A percentile compares a stretch with the other conserved stretches of the same genome.
Evolutionary conservation across 331 rosid species (phyloP).

Genomic region (Erythrophleum ivorense): DNA sequence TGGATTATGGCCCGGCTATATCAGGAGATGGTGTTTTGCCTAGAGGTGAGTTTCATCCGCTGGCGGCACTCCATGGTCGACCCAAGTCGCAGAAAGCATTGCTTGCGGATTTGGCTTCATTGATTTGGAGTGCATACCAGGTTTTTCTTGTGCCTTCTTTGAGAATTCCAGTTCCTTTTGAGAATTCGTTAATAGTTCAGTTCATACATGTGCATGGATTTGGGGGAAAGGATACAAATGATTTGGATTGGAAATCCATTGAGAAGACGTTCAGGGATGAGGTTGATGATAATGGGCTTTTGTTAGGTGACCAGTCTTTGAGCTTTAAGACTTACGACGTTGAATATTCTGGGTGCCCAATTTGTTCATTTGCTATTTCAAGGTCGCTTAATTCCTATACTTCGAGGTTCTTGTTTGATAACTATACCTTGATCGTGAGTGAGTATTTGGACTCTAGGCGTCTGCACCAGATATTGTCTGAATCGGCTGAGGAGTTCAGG

Average conservation of each 20-base stretch:
- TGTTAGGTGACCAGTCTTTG: slow-evolving; percentile 78
- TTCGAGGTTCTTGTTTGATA: slow-evolving; percentile 86
- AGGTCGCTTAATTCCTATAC: slow-evolving; percentile 79
- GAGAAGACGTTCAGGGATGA: slow-evolving; percentile 73
- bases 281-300: slow-evolving; percentile 58
- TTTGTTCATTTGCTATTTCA: slow-evolving; percentile 81
- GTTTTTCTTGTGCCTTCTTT: slow-evolving; percentile 88
- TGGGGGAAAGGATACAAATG: slow-evolving; percentile 50
- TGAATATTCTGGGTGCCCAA: slow-evolving; percentile 57
- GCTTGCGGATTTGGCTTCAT: slow-evolving; percentile 75
- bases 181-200: slow-evolving; percentile 73
- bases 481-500: slow-evolving; percentile 74
- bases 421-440: slow-evolving; percentile 88
- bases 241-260: slow-evolving; percentile 78
- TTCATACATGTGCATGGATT: slow-evolving; percentile 67
- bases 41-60: slow-evolving; percentile 84
- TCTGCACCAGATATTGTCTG: slow-evolving; percentile 80
- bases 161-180: slow-evolving; percentile 83
- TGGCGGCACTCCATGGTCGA: slow-evolving; percentile 74
- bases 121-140: slow-evolving; percentile 84
- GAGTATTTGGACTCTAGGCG: slow-evolving; percentile 95
- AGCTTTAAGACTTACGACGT: slow-evolving; percentile 65
- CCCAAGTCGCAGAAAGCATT: slow-evolving; percentile 73
- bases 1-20: slow-evolving; percentile 86
- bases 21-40: slow-evolving; percentile 93